These are phyloP conservation scores for Mortierella sp. DNA, from an alignment of 371 early-diverging fungal genomes.

Conservation along the genomic window DNA sequence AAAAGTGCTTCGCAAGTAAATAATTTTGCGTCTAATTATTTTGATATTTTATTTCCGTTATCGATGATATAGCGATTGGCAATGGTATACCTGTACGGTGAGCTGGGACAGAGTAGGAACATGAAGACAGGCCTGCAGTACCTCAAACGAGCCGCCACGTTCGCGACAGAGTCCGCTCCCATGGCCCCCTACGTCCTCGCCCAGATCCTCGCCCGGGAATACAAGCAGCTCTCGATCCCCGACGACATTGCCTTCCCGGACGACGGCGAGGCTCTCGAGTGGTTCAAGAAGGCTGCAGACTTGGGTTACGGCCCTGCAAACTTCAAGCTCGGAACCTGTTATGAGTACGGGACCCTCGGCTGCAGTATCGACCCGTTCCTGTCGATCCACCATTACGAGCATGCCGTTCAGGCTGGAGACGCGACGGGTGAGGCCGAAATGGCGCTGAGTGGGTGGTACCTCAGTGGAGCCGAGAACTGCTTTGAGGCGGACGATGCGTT, in stretches of 20 bases:
- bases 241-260: constrained; percentile 56
- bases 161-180: constrained; percentile 73
- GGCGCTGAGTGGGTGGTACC: constrained; percentile 94
- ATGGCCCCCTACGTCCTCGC: constrained; percentile 80
- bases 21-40: background rate
- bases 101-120: constrained; percentile 66
- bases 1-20: too few species aligned
- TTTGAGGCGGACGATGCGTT: constrained; percentile 82
- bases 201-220: constrained; percentile 60
- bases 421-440: constrained; percentile 85
- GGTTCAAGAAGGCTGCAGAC: constrained; percentile 63
- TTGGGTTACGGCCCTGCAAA: constrained; percentile 75
- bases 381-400: constrained; percentile 80
- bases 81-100: constrained; percentile 70
- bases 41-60: background rate
- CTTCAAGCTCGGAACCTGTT: constrained; percentile 84
- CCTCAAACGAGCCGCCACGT: constrained; percentile 74
- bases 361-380: constrained; percentile 74
- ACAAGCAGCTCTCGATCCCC: constrained; percentile 38
- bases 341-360: constrained; percentile 77
- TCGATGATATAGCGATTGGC: constrained; percentile 60
- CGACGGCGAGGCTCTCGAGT: constrained; percentile 57
- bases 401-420: constrained; percentile 91
- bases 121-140: constrained; percentile 77
- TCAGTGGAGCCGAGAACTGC: constrained; percentile 85